A percentile compares a stretch with the other conserved stretches of the same genome.
Evolutionary conservation across 2,329 filamentous ascomycete genomes (phyloP).

Genomic region (Epichloe aotearoae): DNA sequence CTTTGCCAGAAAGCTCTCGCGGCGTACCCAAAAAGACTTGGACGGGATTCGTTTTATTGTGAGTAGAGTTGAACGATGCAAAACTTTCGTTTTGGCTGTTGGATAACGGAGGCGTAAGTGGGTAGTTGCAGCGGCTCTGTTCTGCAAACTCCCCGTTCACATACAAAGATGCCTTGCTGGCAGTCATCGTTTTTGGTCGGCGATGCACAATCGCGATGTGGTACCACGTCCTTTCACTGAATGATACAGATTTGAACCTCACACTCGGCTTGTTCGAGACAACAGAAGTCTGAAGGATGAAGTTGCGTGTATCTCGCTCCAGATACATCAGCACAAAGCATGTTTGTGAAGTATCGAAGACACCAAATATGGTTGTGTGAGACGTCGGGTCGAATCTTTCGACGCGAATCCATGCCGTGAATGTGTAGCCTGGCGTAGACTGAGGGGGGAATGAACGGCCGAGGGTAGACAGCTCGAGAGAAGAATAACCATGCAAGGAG

Average conservation of each 20-base stretch:
- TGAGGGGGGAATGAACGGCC: conserved; percentile 80
- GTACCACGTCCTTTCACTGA: conserved; percentile 74
- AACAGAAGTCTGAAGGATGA: conserved; percentile 93
- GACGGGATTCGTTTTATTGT: conserved; percentile 51
- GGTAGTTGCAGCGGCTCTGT: conserved; percentile 81
- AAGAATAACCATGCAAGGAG: conserved; percentile 74
- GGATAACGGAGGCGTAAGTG: conserved; percentile 55
- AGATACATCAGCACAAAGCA: conserved; percentile 92
- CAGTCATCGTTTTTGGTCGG: conserved; percentile 57
- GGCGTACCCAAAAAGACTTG: conserved; percentile 93
- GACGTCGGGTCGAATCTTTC: conserved; percentile 73
- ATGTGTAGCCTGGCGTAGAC: conserved; percentile 72
- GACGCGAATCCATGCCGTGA: conserved; percentile 78
- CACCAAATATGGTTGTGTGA: conserved; percentile 92
- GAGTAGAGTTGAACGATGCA: conserved; percentile 50
- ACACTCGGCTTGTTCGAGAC: conserved; percentile 77
- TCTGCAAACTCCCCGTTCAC: conserved; percentile 91
- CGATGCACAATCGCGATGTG: conserved; percentile 84
- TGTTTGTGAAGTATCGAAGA: conserved; percentile 81
- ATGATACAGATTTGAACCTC: conserved; percentile 73
- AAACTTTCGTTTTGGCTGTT: conserved; percentile 54
- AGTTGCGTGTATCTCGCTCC: conserved; percentile 83
- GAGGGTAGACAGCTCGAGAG: conserved; percentile 78
- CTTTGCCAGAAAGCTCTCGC: conserved; percentile 64
- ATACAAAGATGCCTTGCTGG: conserved; percentile 76